Percentiles rank a stretch among this genome's conserved stretches.
phyloP scores from a whole-genome alignment of 371 early-diverging fungal genomes.

The Choanephora cucurbitarum region DNA sequence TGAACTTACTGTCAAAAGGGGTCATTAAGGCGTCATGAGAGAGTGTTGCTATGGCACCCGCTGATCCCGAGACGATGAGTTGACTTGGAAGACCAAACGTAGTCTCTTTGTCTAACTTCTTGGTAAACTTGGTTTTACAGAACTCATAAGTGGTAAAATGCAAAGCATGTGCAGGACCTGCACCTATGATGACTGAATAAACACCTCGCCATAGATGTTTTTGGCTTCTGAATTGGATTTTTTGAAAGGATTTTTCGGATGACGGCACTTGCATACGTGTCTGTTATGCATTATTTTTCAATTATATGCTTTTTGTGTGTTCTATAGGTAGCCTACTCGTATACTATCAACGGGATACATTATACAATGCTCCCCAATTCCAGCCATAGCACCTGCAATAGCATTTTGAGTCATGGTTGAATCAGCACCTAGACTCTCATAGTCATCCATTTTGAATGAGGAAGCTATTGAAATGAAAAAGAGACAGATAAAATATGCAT shows the following conservation, averaged over 20 bases:
- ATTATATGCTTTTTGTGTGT: too few relatives aligned
- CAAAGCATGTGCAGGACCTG: slow-evolving; percentile 96
- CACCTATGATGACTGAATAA: slow-evolving; percentile 86
- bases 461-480: not conserved
- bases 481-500: not conserved
- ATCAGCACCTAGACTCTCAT: slow-evolving; percentile 86
- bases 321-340: slow-evolving; percentile 79
- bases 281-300: slow-evolving; percentile 20
- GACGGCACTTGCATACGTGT: slow-evolving; percentile 49
- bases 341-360: slow-evolving; percentile 95
- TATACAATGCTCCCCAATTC: slow-evolving; percentile 94
- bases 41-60: slow-evolving; percentile 91
- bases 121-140: slow-evolving; percentile 70
- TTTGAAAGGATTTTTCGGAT: slow-evolving; percentile 15
- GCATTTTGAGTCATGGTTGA: slow-evolving; percentile 78
- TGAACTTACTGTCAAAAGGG: slow-evolving; percentile 83
- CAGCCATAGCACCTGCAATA: slow-evolving; percentile 94
- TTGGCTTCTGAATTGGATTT: slow-evolving; percentile 7
- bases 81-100: not conserved
- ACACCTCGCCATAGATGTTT: slow-evolving; percentile 89
- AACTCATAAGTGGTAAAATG: slow-evolving; percentile 94
- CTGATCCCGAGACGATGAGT: slow-evolving; percentile 65
- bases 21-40: slow-evolving; percentile 91
- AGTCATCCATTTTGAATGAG: slow-evolving; percentile 55
- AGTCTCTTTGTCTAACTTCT: not conserved